A percentile compares a stretch with the other conserved stretches of the same genome.
Conservation (phyloP, 1,284 basidiomycete species). For the Fomitopsis pinicola region DNA sequence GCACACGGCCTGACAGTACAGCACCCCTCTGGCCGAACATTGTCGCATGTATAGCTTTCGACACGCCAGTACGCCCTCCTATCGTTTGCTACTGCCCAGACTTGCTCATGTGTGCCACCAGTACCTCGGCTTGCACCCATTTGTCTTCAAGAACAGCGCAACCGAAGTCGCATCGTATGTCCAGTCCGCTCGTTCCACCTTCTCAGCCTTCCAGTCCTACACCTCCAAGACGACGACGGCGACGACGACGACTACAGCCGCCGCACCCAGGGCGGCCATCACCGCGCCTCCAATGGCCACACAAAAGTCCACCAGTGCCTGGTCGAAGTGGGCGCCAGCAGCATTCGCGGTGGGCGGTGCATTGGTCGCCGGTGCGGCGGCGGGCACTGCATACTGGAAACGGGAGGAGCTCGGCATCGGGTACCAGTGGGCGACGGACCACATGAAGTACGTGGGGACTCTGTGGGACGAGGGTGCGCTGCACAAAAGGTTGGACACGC, state of each 20-base stretch:
- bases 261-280: constrained; percentile 24
- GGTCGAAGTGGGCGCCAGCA: constrained; percentile 62
- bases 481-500: constrained; percentile 54
- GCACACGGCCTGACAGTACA: constrained; percentile 53
- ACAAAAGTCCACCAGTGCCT: constrained; percentile 30
- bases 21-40: constrained; percentile 82
- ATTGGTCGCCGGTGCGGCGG: constrained; percentile 78
- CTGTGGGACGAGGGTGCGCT: constrained; percentile 80
- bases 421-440: constrained; percentile 80
- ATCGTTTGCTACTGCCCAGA: background rate
- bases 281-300: background rate
- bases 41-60: constrained; percentile 80
- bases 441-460: constrained; percentile 87
- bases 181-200: constrained; percentile 56
- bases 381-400: constrained; percentile 80
- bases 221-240: constrained; percentile 18
- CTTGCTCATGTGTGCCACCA: constrained; percentile 24
- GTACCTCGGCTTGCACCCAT: constrained; percentile 86
- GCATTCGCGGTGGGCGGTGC: constrained; percentile 66
- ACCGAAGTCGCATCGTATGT: constrained; percentile 76
- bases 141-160: constrained; percentile 82
- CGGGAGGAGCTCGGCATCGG: constrained; percentile 68
- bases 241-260: constrained; percentile 21
- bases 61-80: constrained; percentile 72
- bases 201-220: constrained; percentile 45